Conservation (phyloP, 805 yeast genomes). For the Teunomyces barrocoloradensis region DNA sequence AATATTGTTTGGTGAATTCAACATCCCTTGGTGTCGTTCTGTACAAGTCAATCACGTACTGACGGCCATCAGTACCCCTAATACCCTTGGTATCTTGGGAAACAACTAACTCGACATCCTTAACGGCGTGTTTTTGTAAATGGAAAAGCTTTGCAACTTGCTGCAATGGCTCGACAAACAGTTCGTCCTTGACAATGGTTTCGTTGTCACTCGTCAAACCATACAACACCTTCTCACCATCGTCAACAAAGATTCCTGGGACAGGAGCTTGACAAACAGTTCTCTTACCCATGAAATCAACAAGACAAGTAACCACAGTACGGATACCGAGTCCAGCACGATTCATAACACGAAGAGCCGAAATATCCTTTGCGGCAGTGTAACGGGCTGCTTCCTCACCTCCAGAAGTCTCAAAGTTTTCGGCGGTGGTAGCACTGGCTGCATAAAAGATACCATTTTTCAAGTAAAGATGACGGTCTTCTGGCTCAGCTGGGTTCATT, state of each 20-base stretch:
- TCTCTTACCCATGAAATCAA: conserved; percentile 88
- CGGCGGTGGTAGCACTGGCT: conserved; percentile 54
- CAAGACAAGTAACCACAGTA: conserved; percentile 76
- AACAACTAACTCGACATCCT: conserved; percentile 52
- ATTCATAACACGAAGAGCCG: conserved; percentile 67
- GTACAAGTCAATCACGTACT: conserved; percentile 80
- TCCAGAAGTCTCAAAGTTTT: conserved; percentile 63
- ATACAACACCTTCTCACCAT: conserved; percentile 57
- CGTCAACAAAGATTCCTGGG: conserved; percentile 74
- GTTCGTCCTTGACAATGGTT: conserved; percentile 47
- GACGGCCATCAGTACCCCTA: conserved; percentile 79
- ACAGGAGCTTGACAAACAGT: conserved; percentile 92
- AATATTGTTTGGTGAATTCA: conserved; percentile 63
- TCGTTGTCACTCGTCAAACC: conserved; percentile 68
- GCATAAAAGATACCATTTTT: conserved; percentile 87
- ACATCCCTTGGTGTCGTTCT: conserved; percentile 84
- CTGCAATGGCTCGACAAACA: conserved; percentile 55
- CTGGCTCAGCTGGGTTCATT: conserved; percentile 73
- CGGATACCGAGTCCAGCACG: conserved; percentile 59
- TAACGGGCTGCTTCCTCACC: conserved; percentile 86
- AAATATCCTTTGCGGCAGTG: conserved; percentile 74
- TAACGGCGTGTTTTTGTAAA: conserved; percentile 63
- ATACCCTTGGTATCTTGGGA: conserved; percentile 85
- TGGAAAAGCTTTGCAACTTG: conserved; percentile 74
- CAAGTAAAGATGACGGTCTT: conserved; percentile 62